A percentile compares a stretch with the other conserved stretches of the same genome.
These are phyloP conservation scores for Mortierella sp. DNA, from an alignment of 371 early-diverging fungal species.

Conservation along the genomic window DNA sequence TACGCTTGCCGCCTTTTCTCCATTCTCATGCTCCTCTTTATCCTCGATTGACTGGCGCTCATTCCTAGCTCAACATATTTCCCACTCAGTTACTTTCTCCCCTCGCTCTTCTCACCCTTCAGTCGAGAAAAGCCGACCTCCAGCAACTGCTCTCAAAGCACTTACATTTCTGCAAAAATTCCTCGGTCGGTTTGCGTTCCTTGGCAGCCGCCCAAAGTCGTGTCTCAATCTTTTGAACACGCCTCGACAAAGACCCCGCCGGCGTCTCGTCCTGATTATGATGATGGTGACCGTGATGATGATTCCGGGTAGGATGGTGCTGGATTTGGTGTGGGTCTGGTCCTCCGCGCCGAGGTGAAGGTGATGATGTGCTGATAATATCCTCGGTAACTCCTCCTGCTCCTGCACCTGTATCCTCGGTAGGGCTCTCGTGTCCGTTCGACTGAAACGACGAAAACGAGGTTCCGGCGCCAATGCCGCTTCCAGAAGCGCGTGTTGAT, in stretches of 20 bases:
- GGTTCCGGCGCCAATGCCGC: background rate
- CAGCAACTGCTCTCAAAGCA: background rate
- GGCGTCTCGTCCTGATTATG: conserved; percentile 19
- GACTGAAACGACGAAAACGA: background rate
- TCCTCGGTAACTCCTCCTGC: conserved; percentile 13
- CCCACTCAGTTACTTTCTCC: too few relatives aligned
- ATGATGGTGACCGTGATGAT: conserved; percentile 2
- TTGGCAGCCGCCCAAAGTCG: conserved; percentile 28
- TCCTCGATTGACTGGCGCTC: too few relatives aligned
- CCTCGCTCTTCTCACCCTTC: background rate
- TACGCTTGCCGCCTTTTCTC: too few relatives aligned
- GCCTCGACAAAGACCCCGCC: conserved; percentile 48
- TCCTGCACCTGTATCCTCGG: conserved; percentile 23
- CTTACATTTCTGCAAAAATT: conserved; percentile 71
- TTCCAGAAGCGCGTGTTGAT: conserved; percentile 5
- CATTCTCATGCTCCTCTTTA: too few relatives aligned
- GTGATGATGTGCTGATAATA: conserved; percentile 16
- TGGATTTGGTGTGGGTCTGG: background rate
- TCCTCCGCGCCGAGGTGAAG: background rate
- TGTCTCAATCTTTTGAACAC: conserved; percentile 45
- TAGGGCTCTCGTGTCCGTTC: conserved; percentile 31
- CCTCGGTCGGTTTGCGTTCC: conserved; percentile 62
- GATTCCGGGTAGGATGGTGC: conserved; percentile 10
- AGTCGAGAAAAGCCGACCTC: background rate
- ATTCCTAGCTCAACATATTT: too few relatives aligned